Evolutionary conservation across 2,329 filamentous ascomycete species (phyloP), one percentile per base, ranked within the genome.

Genomic region (Pseudogymnoascus sp.): DNA sequence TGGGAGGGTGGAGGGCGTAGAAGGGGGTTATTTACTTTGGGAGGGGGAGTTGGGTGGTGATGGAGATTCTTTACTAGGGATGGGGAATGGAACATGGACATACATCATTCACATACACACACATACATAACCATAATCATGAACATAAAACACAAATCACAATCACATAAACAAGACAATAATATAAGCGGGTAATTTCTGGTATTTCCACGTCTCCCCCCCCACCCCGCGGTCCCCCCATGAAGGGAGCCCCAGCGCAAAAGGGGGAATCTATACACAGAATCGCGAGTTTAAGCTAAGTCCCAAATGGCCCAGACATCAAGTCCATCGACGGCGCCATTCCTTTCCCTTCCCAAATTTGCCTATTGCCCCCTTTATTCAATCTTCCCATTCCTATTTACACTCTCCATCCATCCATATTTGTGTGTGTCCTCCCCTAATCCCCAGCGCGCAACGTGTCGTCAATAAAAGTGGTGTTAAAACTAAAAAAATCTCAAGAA

Each of bases 121-220:
- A 25, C 44, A 50, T 23, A 50, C 23, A 31, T 8, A 53, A 44
- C 23, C 40, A 44, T 16, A 42, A 16, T 16, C 8, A 31, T 16
- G 18, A 53, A 50, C 12, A 50, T 5, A 25, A 8, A 5, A 34
- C 1, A 34, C 25, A 12, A 12, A 25, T n/a, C 21, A 60, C 31
- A 11, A 38, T 40, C 59, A 40, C 59, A 60, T n/a, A n/a, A 37
- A 18, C 1, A 60, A 60, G 59, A 60, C 14, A 25, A 25, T 40
- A 3, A 60, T 62, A 14, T 82, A 79, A 84, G 82, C 83, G 83
- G 83, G 83, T 86, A 85, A 84, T 81, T 82, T 85, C 83, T 86
- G 83, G 82, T 85, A 85, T 85, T 83, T 68, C 72, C 74, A 67
- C 72, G 66, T 75, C 77, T 71, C 69, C 75, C 50, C 28, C 28